Base-by-base conservation (phyloP, 257 asterid genomes). In the Anisodus tanguticus region DNA sequence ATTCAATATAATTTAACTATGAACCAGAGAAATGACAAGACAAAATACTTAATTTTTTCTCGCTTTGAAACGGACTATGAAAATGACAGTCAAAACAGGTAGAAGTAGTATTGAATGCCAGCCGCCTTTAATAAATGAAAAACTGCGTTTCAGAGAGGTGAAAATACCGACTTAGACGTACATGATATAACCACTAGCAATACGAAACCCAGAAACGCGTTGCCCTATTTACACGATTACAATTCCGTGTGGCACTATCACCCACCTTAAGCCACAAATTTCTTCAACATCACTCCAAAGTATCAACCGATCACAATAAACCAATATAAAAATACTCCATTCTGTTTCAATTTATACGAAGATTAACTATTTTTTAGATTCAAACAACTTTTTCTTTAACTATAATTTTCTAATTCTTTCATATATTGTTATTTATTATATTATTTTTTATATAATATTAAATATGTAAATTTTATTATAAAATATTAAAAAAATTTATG, bases 161-260 rank as follows among this genome's bases (percentile, higher is more conserved):
- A 3, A 13, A 37, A 12, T 6, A 6, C 15, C 8, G 62, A 76
- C 43, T 22, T 3, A 6, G 81, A 17, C 60, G 4, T 11, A 49
- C 62, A 49, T 31, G 35, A 31, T 6, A 22, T 31, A n/a, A 47
- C 11, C 57, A 19, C 39, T 45, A 72, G 80, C 19, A 19, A 72
- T 51, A 31, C 35, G 35, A 72, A 49, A 31, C 17, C 62, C n/a
- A 51, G 47, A 53, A 77, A 62, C 81, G 82, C 82, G 82, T 77
- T 26, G 47, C 81, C 64, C 64, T 0, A 77, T 13, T 8, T 13
- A 77, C 81, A 77, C 81, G 64, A 31, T 13, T 77, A 13, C 49
- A 15, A 77, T 77, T 77, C 63, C 81, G 81, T 77, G 64, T 77
- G 26, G 47, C 8, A 49, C 64, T 53, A 22, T 53, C 49, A 77